Evolutionary conservation across 2,329 filamentous ascomycete species (phyloP).

Genomic region (Bipolaris bicolor): DNA sequence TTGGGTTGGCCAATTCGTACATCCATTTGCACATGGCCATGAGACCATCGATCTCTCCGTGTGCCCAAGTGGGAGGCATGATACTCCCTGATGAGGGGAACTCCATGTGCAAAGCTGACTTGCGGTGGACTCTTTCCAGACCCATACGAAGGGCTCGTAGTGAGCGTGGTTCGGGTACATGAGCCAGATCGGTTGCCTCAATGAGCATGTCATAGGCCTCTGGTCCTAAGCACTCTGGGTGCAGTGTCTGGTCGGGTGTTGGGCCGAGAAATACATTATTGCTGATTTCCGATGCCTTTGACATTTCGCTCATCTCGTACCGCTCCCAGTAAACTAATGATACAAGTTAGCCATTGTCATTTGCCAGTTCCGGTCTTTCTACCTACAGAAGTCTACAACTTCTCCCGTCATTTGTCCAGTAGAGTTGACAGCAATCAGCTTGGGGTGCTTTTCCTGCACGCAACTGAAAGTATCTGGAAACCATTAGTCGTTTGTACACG

Average conservation of each 20-base stretch:
- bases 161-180: constrained; percentile 71
- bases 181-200: constrained; percentile 85
- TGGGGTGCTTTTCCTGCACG: constrained; percentile 72
- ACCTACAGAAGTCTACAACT: constrained; percentile 80
- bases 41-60: constrained; percentile 81
- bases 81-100: constrained; percentile 97
- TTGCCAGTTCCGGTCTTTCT: no score
- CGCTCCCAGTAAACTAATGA: constrained; percentile 76
- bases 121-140: constrained; percentile 53
- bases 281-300: constrained; percentile 84
- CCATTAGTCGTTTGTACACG: constrained; percentile 14
- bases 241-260: constrained; percentile 71
- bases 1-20: constrained; percentile 77
- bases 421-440: constrained; percentile 77
- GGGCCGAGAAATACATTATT: constrained; percentile 90
- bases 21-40: constrained; percentile 91
- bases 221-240: constrained; percentile 47
- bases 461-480: constrained; percentile 33
- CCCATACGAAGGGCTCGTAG: constrained; percentile 68
- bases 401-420: constrained; percentile 74
- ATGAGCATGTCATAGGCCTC: constrained; percentile 82
- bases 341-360: not conserved
- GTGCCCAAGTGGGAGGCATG: constrained; percentile 80
- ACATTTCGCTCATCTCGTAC: constrained; percentile 92
- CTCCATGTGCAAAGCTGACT: constrained; percentile 66